Evolutionary conservation across 768 basidiomycete genomes (phyloP).

Genomic region (Lactarius tabidus): DNA sequence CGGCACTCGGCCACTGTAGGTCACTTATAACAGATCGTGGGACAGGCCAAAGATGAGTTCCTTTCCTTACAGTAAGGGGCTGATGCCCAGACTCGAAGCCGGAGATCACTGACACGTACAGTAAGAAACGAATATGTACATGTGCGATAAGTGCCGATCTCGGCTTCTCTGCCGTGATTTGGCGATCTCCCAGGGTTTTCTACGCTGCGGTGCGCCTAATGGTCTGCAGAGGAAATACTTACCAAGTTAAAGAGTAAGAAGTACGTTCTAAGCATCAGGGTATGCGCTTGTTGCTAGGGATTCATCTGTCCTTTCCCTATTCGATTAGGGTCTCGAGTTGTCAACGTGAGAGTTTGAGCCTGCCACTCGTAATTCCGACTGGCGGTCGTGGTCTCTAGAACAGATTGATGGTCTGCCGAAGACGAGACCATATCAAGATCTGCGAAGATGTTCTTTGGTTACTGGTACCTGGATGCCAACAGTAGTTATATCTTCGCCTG

Average conservation of each 20-base stretch:
- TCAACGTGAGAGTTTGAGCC: slow-evolving; percentile 54
- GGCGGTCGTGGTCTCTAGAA: background rate
- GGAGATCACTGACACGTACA: too few species aligned
- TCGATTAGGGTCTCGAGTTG: slow-evolving; percentile 69
- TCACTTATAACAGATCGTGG: too few species aligned
- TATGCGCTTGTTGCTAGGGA: slow-evolving; percentile 75
- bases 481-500: too few species aligned
- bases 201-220: slow-evolving; percentile 46
- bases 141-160: background rate
- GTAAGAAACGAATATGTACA: background rate
- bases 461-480: too few species aligned
- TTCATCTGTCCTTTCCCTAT: slow-evolving; percentile 65
- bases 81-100: too few species aligned
- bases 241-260: background rate
- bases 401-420: background rate
- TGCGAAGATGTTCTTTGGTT: too few species aligned
- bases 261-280: slow-evolving; percentile 62
- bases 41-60: too few species aligned
- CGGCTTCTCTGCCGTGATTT: slow-evolving; percentile 1
- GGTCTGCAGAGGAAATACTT: slow-evolving; percentile 43
- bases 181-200: slow-evolving; percentile 65
- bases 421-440: background rate
- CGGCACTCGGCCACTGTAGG: too few species aligned
- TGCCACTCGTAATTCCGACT: background rate
- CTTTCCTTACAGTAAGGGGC: too few species aligned